Conservation (phyloP, 495 filamentous ascomycete species). For the Cenococcum geophilum region DNA sequence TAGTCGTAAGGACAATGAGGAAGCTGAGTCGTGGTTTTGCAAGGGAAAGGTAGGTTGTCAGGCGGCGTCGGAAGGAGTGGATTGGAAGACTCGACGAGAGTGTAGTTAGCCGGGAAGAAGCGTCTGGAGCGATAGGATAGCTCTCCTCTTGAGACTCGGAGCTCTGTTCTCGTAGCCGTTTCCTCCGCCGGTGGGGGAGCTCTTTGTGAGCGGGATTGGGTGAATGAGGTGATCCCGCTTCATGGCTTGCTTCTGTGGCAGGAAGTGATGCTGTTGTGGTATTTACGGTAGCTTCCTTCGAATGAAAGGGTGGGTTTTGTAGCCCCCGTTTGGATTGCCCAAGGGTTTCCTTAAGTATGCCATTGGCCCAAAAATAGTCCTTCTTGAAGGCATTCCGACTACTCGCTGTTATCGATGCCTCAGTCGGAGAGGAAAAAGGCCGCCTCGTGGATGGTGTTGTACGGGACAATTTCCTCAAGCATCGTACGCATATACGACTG, state of each 20-base stretch:
- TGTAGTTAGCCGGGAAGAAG: constrained; percentile 71
- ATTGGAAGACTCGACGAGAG: constrained; percentile 61
- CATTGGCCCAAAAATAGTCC: constrained; percentile 34
- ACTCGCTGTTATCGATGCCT: constrained; percentile 18
- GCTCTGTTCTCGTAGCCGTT: constrained; percentile 28
- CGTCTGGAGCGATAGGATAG: constrained; percentile 63
- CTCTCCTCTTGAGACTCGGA: constrained; percentile 12
- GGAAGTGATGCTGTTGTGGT: not conserved
- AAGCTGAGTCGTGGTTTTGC: constrained; percentile 92
- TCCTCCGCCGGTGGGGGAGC: constrained; percentile 37
- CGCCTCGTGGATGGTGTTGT: constrained; percentile 8
- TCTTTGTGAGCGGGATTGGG: constrained; percentile 22
- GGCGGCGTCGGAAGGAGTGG: constrained; percentile 62
- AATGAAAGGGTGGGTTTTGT: not conserved
- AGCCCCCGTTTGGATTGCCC: constrained; percentile 18
- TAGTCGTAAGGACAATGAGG: constrained; percentile 84
- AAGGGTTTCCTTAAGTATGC: constrained; percentile 19
- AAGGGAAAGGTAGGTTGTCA: constrained; percentile 85
- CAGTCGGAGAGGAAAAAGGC: constrained; percentile 14
- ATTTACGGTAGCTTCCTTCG: constrained; percentile 5
- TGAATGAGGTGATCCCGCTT: not conserved
- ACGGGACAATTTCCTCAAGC: constrained; percentile 19
- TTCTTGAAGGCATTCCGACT: constrained; percentile 24
- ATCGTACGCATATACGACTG: constrained; percentile 23
- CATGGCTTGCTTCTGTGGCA: not conserved